phyloP scores from a whole-genome alignment of 495 filamentous ascomycete species.

The Bombardia bombarda region DNA sequence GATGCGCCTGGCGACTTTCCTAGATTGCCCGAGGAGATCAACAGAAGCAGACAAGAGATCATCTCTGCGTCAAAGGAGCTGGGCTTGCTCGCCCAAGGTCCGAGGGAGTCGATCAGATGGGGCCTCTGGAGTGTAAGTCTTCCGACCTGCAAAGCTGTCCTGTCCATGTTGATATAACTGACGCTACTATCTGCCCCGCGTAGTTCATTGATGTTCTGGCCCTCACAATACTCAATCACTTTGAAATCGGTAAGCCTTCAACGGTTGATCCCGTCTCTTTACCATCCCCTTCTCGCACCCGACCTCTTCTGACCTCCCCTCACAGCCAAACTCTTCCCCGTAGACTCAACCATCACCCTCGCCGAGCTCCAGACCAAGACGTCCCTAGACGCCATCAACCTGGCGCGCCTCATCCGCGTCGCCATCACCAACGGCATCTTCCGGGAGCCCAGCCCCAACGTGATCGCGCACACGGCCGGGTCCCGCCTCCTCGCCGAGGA shows the following conservation, averaged over 20 bases:
- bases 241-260: conserved; percentile 23
- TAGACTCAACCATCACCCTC: conserved; percentile 32
- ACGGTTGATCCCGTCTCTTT: not conserved
- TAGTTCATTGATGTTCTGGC: conserved; percentile 33
- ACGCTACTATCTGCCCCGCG: not conserved
- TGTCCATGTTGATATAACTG: too few species aligned
- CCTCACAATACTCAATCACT: conserved; percentile 32
- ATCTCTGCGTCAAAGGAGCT: conserved; percentile 33
- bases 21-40: conserved; percentile 29
- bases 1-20: conserved; percentile 30
- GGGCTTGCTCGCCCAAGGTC: conserved; percentile 30
- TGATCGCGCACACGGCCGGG: conserved; percentile 46
- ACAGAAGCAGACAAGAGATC: conserved; percentile 26
- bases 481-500: conserved; percentile 39
- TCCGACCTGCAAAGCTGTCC: too few species aligned
- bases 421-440: conserved; percentile 52
- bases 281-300: not conserved
- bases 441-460: conserved; percentile 38
- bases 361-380: conserved; percentile 33
- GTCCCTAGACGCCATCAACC: conserved; percentile 33
- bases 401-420: conserved; percentile 46
- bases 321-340: conserved; percentile 32
- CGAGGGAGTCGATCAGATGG: conserved; percentile 33
- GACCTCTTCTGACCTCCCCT: conserved; percentile 2
- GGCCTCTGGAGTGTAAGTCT: conserved; percentile 31